Conservation (phyloP, 129 eudicot genomes). For the Saussurea involucrata region DNA sequence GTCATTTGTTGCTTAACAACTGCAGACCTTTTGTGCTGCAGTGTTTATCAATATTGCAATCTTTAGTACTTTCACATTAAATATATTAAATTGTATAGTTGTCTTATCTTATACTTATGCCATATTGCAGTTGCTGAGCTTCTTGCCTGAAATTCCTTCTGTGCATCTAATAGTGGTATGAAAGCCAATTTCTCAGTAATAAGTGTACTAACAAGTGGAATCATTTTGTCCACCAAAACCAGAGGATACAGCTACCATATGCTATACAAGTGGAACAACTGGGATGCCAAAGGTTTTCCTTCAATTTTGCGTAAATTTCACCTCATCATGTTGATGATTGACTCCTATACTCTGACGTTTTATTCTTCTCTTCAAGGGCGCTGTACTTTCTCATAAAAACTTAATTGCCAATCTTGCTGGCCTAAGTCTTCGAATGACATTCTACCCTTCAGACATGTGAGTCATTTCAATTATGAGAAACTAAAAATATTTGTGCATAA, state of each 20-base stretch:
- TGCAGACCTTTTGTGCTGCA: not conserved
- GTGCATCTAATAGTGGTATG: conserved; percentile 66
- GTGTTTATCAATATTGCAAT: not conserved
- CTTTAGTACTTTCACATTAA: not conserved
- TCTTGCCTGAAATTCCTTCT: conserved; percentile 58
- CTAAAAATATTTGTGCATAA: not conserved
- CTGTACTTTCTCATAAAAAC: conserved; percentile 46
- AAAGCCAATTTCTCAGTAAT: not conserved
- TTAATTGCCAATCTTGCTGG: conserved; percentile 55
- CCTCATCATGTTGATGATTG: not conserved
- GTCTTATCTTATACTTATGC: not conserved
- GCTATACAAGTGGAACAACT: conserved; percentile 78
- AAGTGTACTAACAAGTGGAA: conserved; percentile 7
- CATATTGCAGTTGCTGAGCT: conserved; percentile 56
- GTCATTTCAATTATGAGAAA: conserved; percentile 6
- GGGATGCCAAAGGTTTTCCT: conserved; percentile 64
- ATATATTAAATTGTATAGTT: not conserved
- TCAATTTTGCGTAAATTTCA: not conserved
- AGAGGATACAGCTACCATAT: conserved; percentile 57
- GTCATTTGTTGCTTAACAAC: not conserved
- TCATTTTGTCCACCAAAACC: conserved; percentile 52
- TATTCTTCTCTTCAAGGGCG: conserved; percentile 33
- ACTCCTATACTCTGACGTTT: not conserved
- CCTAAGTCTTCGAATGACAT: conserved; percentile 23
- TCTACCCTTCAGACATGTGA: conserved; percentile 54